These are phyloP conservation scores for Phytophthora pluvialis DNA, from an alignment of 352 stramenopile genomes.

Conservation along the genomic window DNA sequence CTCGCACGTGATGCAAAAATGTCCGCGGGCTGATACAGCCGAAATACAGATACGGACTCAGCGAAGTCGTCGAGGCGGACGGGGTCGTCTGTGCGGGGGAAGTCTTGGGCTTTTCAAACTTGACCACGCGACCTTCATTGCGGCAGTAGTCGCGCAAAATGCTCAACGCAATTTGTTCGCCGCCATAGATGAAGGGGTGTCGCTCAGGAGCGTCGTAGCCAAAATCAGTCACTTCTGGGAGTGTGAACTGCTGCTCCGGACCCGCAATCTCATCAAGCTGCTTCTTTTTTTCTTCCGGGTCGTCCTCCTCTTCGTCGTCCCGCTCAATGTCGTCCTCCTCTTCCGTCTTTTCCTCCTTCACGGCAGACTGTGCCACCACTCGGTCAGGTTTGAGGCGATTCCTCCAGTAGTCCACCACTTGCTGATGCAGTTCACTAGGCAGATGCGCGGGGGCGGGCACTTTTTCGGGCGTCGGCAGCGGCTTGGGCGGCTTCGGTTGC, in stretches of 20 bases:
- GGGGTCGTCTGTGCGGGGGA: constrained; percentile 88
- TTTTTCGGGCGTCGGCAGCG: constrained; percentile 55
- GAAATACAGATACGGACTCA: constrained; percentile 95
- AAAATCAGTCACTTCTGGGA: constrained; percentile 73
- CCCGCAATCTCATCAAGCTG: constrained; percentile 57
- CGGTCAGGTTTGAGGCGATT: constrained; percentile 26
- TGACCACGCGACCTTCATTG: constrained; percentile 87
- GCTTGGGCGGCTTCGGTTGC: constrained; percentile 56
- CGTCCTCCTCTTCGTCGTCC: constrained; percentile 32
- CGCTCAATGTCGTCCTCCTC: constrained; percentile 16
- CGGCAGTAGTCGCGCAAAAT: constrained; percentile 77
- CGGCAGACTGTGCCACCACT: constrained; percentile 11
- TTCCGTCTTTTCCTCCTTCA: constrained; percentile 31
- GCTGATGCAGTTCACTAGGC: constrained; percentile 65
- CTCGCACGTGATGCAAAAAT: constrained; percentile 91
- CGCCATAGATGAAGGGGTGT: constrained; percentile 81
- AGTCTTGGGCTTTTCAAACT: constrained; percentile 98
- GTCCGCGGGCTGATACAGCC: constrained; percentile 92
- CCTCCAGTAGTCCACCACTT: constrained; percentile 66
- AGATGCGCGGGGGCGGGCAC: constrained; percentile 44
- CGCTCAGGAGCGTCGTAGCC: constrained; percentile 53
- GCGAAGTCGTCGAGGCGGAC: constrained; percentile 94
- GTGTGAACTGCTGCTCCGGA: constrained; percentile 65
- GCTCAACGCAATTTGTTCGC: constrained; percentile 67
- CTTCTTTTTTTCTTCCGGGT: constrained; percentile 24